Evolutionary conservation across 805 yeast species (phyloP).

Genomic region (Metschnikowia gruessii): DNA sequence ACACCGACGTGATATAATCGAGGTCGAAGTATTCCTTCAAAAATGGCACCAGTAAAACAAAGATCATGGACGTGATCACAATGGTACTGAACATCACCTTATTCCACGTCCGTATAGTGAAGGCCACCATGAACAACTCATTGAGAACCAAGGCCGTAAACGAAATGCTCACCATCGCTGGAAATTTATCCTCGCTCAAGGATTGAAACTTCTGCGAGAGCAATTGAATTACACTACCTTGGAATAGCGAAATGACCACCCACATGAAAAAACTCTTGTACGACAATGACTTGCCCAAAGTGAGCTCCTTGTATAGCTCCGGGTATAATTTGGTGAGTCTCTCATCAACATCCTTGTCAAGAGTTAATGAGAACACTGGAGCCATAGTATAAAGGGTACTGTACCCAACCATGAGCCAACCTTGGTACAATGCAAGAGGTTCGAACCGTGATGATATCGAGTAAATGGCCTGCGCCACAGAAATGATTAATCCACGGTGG

Average conservation of each 20-base stretch:
- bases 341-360: conserved; percentile 89
- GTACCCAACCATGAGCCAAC: conserved; percentile 98
- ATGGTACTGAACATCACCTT: conserved; percentile 71
- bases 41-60: conserved; percentile 76
- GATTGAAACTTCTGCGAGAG: conserved; percentile 77
- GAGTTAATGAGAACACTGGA: conserved; percentile 90
- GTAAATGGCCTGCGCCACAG: conserved; percentile 92
- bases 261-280: conserved; percentile 87
- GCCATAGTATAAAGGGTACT: conserved; percentile 98
- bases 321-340: conserved; percentile 88
- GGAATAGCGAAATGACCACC: conserved; percentile 87
- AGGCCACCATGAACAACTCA: conserved; percentile 89
- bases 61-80: conserved; percentile 63
- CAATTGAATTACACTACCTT: conserved; percentile 83
- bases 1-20: conserved; percentile 51
- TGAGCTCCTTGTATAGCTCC: conserved; percentile 88
- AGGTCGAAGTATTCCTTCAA: conserved; percentile 84
- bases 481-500: conserved; percentile 91
- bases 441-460: conserved; percentile 85
- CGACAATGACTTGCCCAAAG: conserved; percentile 82
- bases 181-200: conserved; percentile 50
- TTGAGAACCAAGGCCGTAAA: conserved; percentile 77
- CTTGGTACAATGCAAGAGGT: conserved; percentile 92
- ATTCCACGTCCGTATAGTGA: conserved; percentile 92
- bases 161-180: conserved; percentile 79